Base-by-base conservation (phyloP, 2,329 filamentous ascomycete species). In the Decorospora gaudefroyi region DNA sequence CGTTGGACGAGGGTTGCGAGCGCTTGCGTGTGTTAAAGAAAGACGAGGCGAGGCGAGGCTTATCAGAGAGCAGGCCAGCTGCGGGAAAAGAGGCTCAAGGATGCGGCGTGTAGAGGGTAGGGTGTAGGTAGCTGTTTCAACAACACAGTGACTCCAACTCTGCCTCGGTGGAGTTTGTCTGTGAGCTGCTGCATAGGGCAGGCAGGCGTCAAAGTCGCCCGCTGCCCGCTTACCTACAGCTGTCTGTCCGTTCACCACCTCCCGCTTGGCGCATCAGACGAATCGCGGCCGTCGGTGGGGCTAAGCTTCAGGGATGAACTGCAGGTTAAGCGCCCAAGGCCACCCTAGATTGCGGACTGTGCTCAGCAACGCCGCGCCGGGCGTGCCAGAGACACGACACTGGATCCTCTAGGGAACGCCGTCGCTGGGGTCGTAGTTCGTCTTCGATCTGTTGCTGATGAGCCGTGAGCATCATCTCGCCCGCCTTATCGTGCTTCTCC, bases 31-130 rank as follows among this genome's bases (percentile, higher is more conserved):
- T 19, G 40, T 43, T 38, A 47, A 40, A 44, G 35, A 41, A 43
- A 51, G 45, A 28, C 36, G 39, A 43, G 30, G 38, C 36, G 39
- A 43, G 30, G 38, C 38, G 41, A 53, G 51, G 41, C 47, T 51
- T 51, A 40, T 53, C 47, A 42, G 46, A 42, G 46, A 37, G 49
- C 56, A 59, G 56, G 47, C 58, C 49, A 59, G 61, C 55, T 60
- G 58, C 57, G 28, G 33, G 43, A 36, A n/a, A n/a, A 44, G 42
- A 50, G 33, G 46, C 43, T 48, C 45, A 46, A 43, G 45, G 39
- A n/a, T 32, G 33, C 22, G 31, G 26, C 21, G 43, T 33, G 32
- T 31, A 28, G 22, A 29, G 42, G 32, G 27, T 15, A n/a, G n/a
- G n/a, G n/a, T n/a, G n/a, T n/a, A n/a, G n/a, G 38, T 25, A 42